Evolutionary conservation across 2,329 filamentous ascomycete species (phyloP).

Genomic region (Botrytis hyacinthi): DNA sequence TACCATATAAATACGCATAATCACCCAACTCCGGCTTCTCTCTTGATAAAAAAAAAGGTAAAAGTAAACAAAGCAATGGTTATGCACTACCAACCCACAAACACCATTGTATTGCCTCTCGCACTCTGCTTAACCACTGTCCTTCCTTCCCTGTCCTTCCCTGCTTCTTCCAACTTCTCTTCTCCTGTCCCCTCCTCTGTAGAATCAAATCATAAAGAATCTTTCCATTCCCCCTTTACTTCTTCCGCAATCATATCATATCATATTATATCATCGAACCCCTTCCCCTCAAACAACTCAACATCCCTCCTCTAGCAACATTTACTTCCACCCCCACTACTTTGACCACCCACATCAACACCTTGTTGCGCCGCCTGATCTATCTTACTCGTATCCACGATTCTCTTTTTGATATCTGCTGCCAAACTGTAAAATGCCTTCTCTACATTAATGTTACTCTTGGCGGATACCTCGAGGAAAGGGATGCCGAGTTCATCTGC

Average conservation of each 20-base stretch:
- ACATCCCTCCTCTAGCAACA: constrained; percentile 64
- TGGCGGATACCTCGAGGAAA: constrained; percentile 97
- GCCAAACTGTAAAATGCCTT: constrained; percentile 97
- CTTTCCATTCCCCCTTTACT: constrained; percentile 21
- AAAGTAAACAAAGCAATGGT: constrained; percentile 24
- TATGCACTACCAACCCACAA: constrained; percentile 21
- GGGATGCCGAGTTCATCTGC: constrained; percentile 96
- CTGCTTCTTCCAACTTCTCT: background rate
- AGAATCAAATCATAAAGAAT: constrained; percentile 8
- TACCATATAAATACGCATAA: constrained; percentile 22
- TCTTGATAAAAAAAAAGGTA: constrained; percentile 21
- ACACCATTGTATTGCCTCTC: constrained; percentile 17
- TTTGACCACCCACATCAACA: constrained; percentile 66
- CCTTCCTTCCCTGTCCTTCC: background rate
- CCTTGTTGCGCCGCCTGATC: constrained; percentile 59
- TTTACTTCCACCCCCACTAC: constrained; percentile 59
- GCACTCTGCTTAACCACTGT: background rate
- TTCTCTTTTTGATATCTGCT: constrained; percentile 95
- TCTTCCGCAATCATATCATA: background rate
- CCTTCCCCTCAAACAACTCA: background rate
- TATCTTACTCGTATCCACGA: constrained; percentile 86
- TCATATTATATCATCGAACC: background rate
- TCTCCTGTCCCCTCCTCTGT: background rate
- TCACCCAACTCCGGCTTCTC: constrained; percentile 38
- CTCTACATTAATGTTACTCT: constrained; percentile 99